Conservation (phyloP, 2,329 filamentous ascomycete genomes). For the Emmonsia crescens region DNA sequence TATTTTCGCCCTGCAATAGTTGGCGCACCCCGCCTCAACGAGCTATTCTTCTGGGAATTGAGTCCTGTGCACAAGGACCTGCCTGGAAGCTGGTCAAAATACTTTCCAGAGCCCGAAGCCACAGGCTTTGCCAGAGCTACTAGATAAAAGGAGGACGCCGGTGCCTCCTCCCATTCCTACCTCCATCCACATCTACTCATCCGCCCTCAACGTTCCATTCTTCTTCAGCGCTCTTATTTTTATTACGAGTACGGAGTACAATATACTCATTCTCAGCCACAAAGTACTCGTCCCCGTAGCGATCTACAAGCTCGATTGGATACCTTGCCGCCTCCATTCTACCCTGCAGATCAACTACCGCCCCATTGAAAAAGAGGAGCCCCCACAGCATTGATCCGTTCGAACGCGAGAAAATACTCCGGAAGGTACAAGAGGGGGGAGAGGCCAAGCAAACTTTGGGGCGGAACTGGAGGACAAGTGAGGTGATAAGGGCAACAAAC, state of each 20-base stretch:
- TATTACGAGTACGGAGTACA: not conserved
- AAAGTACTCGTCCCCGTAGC: not conserved
- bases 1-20: constrained; percentile 2
- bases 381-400: not conserved
- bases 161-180: not conserved
- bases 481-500: not conserved
- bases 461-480: not conserved
- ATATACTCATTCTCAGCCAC: not conserved
- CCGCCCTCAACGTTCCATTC: not conserved
- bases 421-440: not conserved
- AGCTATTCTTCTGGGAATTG: not conserved
- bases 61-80: not conserved
- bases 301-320: constrained; percentile 3
- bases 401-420: not conserved
- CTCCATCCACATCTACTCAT: not conserved
- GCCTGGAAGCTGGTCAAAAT: not conserved
- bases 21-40: not conserved
- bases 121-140: not conserved
- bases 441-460: not conserved
- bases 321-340: not conserved
- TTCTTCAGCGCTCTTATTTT: not conserved
- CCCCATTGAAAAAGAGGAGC: not conserved
- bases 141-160: not conserved
- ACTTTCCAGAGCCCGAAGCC: not conserved
- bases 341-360: not conserved